Evolutionary conservation across 2,329 filamentous ascomycete genomes (phyloP).

Genomic region (Metarhizium album): DNA sequence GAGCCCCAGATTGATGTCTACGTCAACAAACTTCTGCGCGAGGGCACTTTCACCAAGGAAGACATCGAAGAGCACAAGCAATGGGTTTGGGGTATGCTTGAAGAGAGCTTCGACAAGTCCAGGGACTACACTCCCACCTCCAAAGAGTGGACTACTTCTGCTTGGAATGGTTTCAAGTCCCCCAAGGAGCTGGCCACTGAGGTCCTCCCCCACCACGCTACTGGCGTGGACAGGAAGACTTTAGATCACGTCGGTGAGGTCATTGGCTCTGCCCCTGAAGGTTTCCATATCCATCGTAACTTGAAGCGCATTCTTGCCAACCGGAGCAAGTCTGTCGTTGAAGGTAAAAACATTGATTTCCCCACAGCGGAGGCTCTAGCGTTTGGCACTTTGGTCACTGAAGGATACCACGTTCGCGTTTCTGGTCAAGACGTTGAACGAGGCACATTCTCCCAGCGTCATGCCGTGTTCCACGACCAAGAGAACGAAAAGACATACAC

Average conservation of each 20-base stretch:
- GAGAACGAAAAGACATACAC: conserved; percentile 89
- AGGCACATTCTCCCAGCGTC: conserved; percentile 97
- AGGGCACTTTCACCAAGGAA: conserved; percentile 92
- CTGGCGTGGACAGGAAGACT: conserved; percentile 61
- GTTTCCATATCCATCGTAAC: conserved; percentile 86
- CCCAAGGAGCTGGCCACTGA: conserved; percentile 95
- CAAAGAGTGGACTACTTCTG: conserved; percentile 97
- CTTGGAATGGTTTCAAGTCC: conserved; percentile 99
- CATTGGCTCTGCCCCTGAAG: conserved; percentile 70
- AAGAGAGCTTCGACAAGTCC: conserved; percentile 93
- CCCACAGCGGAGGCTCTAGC: conserved; percentile 92
- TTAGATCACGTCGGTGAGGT: conserved; percentile 73
- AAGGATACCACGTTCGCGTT: conserved; percentile 94
- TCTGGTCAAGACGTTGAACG: conserved; percentile 98
- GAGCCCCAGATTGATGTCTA: conserved; percentile 83
- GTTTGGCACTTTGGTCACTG: conserved; percentile 80
- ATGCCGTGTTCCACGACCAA: conserved; percentile 96
- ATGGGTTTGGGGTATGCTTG: conserved; percentile 99
- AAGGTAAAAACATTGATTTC: conserved; percentile 96
- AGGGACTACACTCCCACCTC: conserved; percentile 95
- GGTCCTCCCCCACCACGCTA: conserved; percentile 83
- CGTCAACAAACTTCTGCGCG: conserved; percentile 77
- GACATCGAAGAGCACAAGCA: conserved; percentile 98
- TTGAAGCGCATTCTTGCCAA: conserved; percentile 88
- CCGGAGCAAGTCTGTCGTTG: conserved; percentile 82